Evolutionary conservation across 768 basidiomycete species (phyloP), one percentile per base, ranked within the genome.

Genomic region (Amanita rimosa): DNA sequence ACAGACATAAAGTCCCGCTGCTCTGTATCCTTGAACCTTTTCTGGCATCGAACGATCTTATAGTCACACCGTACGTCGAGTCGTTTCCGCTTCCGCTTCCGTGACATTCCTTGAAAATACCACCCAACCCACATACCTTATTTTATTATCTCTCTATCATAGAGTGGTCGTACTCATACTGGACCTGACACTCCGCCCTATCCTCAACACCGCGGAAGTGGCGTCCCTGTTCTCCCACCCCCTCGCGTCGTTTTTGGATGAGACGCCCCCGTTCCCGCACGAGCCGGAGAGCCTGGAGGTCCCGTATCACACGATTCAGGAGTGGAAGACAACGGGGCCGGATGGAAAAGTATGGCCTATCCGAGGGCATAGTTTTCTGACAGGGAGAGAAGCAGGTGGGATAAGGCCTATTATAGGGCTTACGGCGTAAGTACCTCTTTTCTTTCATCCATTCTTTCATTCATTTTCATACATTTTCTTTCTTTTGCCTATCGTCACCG

Each of bases 321-420:
- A 92, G 56, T 57, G 72, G 26, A 58, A 64, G 10, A 74, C 70
- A 60, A 60, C 63, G n/a, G 67, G 69, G 17, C 68, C 70, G 1
- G 64, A 68, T 6, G 62, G 60, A 6, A 48, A 56, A 2, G 62
- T 58, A 35, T 65, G 72, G 35, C 60, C 59, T 5, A 66, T 73
- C 14, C 77, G 88, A 19, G 71, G 79, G 53, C 91, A 94, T 63
- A 68, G 72, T 14, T 95, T 95, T 67, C 69, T 92, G 44, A 95
- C 91, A 1, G 92, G 92, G 0, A 69, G 90, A 36, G 91, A 95
- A 60, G 79, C 74, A 2, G 81, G 82, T 11, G 90, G 91, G 0
- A 76, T 89, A 11, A 93, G 90, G 57, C 91, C 91, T n/a, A 78
- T 94, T 0, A 88, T 81, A 55, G 91, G 91, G 6, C 64, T 95